Base-by-base conservation (phyloP, 306 rosid species). In the Trifolium dubium region DNA sequence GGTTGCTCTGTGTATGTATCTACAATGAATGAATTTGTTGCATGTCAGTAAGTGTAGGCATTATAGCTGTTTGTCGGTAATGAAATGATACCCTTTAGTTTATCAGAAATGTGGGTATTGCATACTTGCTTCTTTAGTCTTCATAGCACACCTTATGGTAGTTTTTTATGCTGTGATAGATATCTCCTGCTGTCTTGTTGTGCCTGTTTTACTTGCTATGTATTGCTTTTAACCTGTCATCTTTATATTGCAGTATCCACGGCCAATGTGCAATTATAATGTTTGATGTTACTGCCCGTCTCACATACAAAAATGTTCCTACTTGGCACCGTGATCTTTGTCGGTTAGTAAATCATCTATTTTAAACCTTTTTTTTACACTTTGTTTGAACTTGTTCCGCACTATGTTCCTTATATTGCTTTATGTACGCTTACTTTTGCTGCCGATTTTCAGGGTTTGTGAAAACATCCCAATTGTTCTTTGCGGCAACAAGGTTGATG, bases 271-370 rank as follows among this genome's bases (percentile, higher is more conserved):
- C 92, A 0, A 90, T 90, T 29, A 89, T 89, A 50, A 89, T 89
- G 96, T 89, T 89, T 47, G 96, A 89, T 79, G 96, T 89, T 15
- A 90, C 92, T 61, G 96, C 96, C 1, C 80, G 92, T 0, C 54
- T 86, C 67, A 90, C 96, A 9, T 90, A 90, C 84, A 89, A 87
- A 56, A 90, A 90, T 69, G 96, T 90, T 3, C 92, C 96, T 5
- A 90, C 96, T 11, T 90, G 96, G 96, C 92, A 90, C 35, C 80
- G 96, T 12, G 96, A 90, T 75, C 96, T 90, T 72, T 88, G 96
- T 32, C 71, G 96, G 96, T 88, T 2, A 1, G 85, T 82, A 17
- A 10, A 4, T 44, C 14, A 14, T 39, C 3, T 17, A 15, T 10
- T 50, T 49, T 0, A 39, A 7, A 5, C 64, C 2, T 11, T 10